Evolutionary conservation across 306 rosid genomes (phyloP).

Genomic region (Glycine latifolia): DNA sequence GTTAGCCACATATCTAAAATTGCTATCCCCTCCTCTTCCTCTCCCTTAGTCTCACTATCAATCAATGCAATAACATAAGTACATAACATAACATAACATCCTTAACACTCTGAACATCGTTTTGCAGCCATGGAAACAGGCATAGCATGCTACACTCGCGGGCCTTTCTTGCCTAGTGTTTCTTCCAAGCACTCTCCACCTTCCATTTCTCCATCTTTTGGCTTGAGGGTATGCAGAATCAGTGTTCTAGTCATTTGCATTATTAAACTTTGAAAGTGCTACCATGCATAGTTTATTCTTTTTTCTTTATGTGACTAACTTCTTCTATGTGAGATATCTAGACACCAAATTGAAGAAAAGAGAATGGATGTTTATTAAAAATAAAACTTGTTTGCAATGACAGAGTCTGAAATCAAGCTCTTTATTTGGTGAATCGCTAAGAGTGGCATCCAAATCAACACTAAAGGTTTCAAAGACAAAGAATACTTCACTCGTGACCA

Average conservation of each 20-base stretch:
- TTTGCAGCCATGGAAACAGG: slow-evolving; percentile 73
- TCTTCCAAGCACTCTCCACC: slow-evolving; percentile 71
- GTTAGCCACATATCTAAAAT: slow-evolving; percentile 64
- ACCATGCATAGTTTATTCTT: slow-evolving; percentile 23
- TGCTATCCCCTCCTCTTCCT: slow-evolving; percentile 46
- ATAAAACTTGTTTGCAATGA: slow-evolving; percentile 41
- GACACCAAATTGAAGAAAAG: background rate
- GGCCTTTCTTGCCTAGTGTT: slow-evolving; percentile 63
- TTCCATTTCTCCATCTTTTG: slow-evolving; percentile 69
- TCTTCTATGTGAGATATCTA: background rate
- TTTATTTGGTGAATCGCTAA: slow-evolving; percentile 81
- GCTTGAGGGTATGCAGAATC: slow-evolving; percentile 40
- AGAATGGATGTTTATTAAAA: slow-evolving; percentile 1
- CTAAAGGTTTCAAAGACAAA: slow-evolving; percentile 64
- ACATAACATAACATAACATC: background rate
- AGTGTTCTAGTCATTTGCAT: background rate
- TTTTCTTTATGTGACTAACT: slow-evolving; percentile 19
- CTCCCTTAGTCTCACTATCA: slow-evolving; percentile 1
- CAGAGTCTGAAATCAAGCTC: slow-evolving; percentile 84
- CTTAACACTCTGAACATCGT: slow-evolving; percentile 28
- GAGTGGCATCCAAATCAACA: slow-evolving; percentile 70
- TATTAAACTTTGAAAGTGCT: background rate
- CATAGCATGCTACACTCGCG: slow-evolving; percentile 72
- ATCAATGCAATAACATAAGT: slow-evolving; percentile 20
- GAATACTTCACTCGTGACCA: slow-evolving; percentile 59